These are phyloP conservation scores for Pinus albicaulis DNA, from an alignment of 75 land plant species.

Conservation along the genomic window DNA sequence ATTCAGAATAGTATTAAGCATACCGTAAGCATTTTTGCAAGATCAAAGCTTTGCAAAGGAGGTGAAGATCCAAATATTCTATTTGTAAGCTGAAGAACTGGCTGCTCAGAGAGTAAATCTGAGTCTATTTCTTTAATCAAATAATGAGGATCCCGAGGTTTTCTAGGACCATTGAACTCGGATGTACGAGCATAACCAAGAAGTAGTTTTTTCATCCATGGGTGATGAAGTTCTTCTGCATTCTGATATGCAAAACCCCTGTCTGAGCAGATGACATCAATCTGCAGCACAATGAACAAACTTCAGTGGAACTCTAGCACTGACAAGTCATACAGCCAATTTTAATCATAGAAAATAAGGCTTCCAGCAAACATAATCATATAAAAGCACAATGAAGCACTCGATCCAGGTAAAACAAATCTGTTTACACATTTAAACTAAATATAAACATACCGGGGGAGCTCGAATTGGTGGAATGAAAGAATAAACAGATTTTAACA, in stretches of 20 bases:
- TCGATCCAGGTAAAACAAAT: neutral
- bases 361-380: neutral
- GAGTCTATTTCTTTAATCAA: conserved; percentile 73
- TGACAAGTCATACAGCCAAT: neutral
- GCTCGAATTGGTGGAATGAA: conserved; percentile 88
- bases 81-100: conserved; percentile 70
- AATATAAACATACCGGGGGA: conserved; percentile 66
- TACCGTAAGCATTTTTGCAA: conserved; percentile 96
- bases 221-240: conserved; percentile 71
- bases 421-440: neutral
- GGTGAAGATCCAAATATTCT: conserved; percentile 93
- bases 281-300: conserved; percentile 36
- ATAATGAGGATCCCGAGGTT: conserved; percentile 50
- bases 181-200: conserved; percentile 93
- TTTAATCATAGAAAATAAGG: neutral
- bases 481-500: conserved; percentile 67
- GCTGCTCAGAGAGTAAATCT: conserved; percentile 42
- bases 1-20: neutral
- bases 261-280: conserved; percentile 72
- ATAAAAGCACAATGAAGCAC: neutral
- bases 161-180: conserved; percentile 82
- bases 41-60: conserved; percentile 90
- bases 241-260: conserved; percentile 69
- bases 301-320: neutral
- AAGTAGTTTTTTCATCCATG: conserved; percentile 80